Evolutionary conservation across 1,284 basidiomycete species (phyloP).

Genomic region (Filobasidium uniguttulatum): DNA sequence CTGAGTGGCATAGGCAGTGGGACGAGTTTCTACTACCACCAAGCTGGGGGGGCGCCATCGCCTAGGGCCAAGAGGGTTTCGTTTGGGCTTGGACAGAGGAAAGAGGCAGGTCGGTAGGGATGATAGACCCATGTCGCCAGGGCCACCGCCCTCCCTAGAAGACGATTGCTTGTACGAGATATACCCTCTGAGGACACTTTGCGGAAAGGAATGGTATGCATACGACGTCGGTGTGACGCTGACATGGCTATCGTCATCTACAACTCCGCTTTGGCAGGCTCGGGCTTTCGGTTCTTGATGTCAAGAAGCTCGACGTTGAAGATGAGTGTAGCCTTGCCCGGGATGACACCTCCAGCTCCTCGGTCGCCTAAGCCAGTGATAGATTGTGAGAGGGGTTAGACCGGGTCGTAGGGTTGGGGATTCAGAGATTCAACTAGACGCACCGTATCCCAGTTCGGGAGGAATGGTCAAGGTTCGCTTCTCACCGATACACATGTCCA

Average conservation of each 20-base stretch:
- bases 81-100: not conserved
- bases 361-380: slow-evolving; percentile 39
- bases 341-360: slow-evolving; percentile 65
- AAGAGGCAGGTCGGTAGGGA: not conserved
- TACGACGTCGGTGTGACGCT: not conserved
- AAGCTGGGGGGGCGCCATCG: not conserved
- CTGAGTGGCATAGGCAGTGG: not conserved
- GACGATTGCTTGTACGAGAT: not conserved
- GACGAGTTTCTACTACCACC: not conserved
- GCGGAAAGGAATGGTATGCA: not conserved
- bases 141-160: not conserved
- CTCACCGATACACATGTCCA: slow-evolving; percentile 73
- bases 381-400: not conserved
- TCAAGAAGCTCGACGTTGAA: slow-evolving; percentile 74
- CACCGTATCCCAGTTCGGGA: slow-evolving; percentile 62
- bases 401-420: not conserved
- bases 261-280: not conserved
- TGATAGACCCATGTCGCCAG: not conserved
- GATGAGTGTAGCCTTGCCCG: slow-evolving; percentile 65
- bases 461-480: slow-evolving; percentile 85
- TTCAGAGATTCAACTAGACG: slow-evolving; percentile 30
- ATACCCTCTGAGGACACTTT: not conserved
- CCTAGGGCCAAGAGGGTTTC: not conserved
- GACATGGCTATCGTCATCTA: not conserved
- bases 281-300: slow-evolving; percentile 37